Base-by-base conservation (phyloP, 768 basidiomycete species). In the Kwoniella bestiolae region DNA sequence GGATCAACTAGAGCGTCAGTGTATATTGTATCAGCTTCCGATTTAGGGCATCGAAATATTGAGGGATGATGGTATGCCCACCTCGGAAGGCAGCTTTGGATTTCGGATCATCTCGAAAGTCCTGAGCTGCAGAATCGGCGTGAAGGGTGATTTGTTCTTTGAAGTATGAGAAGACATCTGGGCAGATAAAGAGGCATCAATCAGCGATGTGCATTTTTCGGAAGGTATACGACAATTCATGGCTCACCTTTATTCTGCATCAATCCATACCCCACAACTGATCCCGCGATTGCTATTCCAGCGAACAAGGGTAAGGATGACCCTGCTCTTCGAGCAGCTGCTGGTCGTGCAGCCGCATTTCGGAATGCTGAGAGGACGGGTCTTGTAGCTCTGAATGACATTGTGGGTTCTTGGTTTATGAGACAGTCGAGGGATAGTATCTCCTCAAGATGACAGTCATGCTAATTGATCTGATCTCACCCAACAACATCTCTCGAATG, bases 1-100 rank as follows among this genome's bases (percentile, higher is more conserved):
- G 79, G 74, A 56, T 83, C 82, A 55, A 77, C 73, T 77, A 26
- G n/a, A n/a, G n/a, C n/a, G n/a, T n/a, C n/a, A n/a, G n/a, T n/a
- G n/a, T n/a, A n/a, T n/a, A n/a, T n/a, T n/a, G n/a, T n/a, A n/a
- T n/a, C n/a, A n/a, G n/a, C n/a, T n/a, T n/a, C n/a, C n/a, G n/a
- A n/a, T n/a, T n/a, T n/a, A n/a, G n/a, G n/a, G n/a, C n/a, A 25
- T 32, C 38, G 11, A 29, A 41, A 5, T 2, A 49, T 41, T 46
- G 1, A 18, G 29, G 9, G 12, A 31, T 38, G n/a, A 52, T 23
- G 2, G 41, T 3, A 28, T 23, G n/a, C 56, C 5, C 32, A 65
- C 63, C 57, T 59, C 57, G 7, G 28, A 65, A 58, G 3, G 49
- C 56, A 21, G 46, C 35, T 59, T 64, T 32, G 1, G 63, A 64